phyloP scores from a whole-genome alignment of 805 yeast genomes.

The Starmerella riodocensis region DNA sequence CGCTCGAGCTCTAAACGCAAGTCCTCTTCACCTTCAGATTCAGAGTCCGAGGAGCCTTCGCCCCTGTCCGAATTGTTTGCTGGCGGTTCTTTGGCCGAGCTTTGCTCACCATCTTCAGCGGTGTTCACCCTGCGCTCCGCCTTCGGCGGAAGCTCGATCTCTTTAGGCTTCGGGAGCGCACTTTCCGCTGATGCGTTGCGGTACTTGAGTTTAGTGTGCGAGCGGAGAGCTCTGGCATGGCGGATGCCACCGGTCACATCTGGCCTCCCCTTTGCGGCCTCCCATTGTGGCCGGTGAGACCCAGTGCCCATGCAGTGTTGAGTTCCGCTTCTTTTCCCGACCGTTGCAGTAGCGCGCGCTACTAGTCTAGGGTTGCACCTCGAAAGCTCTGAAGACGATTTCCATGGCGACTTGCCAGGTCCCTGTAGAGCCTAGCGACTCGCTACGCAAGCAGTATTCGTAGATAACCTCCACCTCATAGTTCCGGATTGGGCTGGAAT shows the following conservation, averaged over 20 bases:
- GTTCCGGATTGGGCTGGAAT: too few relatives aligned
- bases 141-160: constrained; percentile 1
- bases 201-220: constrained; percentile 19
- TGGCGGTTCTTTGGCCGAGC: neutral
- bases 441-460: too few relatives aligned
- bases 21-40: constrained; percentile 9
- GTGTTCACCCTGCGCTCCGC: too few relatives aligned
- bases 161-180: neutral
- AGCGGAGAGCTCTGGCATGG: constrained; percentile 18
- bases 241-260: constrained; percentile 15
- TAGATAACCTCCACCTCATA: too few relatives aligned
- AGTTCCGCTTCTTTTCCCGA: too few relatives aligned
- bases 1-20: constrained; percentile 10
- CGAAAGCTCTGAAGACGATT: too few relatives aligned
- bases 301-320: constrained; percentile 19
- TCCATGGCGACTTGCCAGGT: too few relatives aligned
- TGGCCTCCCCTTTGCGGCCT: constrained; percentile 18
- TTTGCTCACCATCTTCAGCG: too few relatives aligned
- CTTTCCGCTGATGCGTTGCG: constrained; percentile 1
- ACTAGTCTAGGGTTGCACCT: too few relatives aligned
- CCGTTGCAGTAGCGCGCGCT: too few relatives aligned
- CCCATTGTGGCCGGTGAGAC: constrained; percentile 20
- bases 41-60: neutral
- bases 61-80: neutral
- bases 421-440: too few relatives aligned